Conservation (phyloP, 768 basidiomycete genomes). For the Strobilomyces confusus region DNA sequence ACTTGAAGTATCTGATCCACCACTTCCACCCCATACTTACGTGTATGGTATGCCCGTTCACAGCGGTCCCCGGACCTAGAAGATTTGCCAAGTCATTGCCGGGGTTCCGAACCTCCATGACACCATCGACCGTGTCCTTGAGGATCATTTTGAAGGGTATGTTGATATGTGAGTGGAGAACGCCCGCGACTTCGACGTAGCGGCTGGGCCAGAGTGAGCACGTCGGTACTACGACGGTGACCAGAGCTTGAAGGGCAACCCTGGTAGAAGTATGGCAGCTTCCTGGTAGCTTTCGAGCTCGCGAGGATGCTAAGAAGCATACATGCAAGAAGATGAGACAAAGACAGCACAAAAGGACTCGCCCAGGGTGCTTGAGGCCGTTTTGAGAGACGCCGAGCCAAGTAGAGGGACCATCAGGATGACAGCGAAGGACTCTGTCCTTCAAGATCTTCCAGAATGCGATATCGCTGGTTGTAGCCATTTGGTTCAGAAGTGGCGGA, state of each 20-base stretch:
- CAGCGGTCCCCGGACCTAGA: constrained; percentile 29
- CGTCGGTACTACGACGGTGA: constrained; percentile 40
- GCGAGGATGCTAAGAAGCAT: constrained; percentile 8
- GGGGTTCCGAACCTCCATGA: constrained; percentile 43
- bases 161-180: constrained; percentile 21
- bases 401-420: neutral
- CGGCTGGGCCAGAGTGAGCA: constrained; percentile 42
- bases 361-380: neutral
- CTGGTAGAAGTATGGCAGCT: constrained; percentile 12
- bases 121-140: constrained; percentile 34
- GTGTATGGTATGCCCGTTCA: constrained; percentile 38
- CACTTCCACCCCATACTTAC: constrained; percentile 32
- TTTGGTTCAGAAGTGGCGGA: too few relatives aligned
- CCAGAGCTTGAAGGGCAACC: constrained; percentile 34
- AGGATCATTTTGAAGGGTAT: constrained; percentile 37
- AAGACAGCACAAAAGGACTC: constrained; percentile 5
- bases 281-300: constrained; percentile 4
- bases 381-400: neutral
- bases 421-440: neutral
- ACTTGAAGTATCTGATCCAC: constrained; percentile 35
- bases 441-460: constrained; percentile 3
- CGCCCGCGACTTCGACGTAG: constrained; percentile 32
- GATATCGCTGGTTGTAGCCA: constrained; percentile 2
- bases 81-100: constrained; percentile 36
- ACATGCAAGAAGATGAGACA: constrained; percentile 5